These are phyloP conservation scores for Albizia julibrissin DNA, from an alignment of 306 rosid genomes.

Conservation along the genomic window DNA sequence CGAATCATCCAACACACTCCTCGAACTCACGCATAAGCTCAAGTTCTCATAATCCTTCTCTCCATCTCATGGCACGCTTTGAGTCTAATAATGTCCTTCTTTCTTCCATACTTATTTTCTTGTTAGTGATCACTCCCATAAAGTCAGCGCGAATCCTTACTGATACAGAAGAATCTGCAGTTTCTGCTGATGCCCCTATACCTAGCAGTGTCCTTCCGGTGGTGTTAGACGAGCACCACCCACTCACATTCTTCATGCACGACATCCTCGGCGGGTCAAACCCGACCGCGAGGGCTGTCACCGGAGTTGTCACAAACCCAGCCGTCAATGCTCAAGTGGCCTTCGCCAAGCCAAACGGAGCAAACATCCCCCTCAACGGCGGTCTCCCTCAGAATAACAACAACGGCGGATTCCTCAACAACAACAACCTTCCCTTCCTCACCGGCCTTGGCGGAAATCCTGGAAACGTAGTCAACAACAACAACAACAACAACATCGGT, in stretches of 20 bases:
- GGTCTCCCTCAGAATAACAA: slow-evolving; percentile 68
- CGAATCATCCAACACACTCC: not conserved
- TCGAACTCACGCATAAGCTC: not conserved
- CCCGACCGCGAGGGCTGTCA: slow-evolving; percentile 71
- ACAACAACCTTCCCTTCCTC: slow-evolving; percentile 87
- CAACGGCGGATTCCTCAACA: slow-evolving; percentile 70
- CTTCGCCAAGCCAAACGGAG: slow-evolving; percentile 88
- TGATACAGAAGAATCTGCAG: slow-evolving; percentile 26
- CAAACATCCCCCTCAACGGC: slow-evolving; percentile 56
- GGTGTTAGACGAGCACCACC: slow-evolving; percentile 28
- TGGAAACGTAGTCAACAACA: slow-evolving; percentile 50
- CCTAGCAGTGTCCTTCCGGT: not conserved
- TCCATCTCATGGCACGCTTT: slow-evolving; percentile 36
- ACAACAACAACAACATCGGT: slow-evolving; percentile 53
- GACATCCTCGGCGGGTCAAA: slow-evolving; percentile 80
- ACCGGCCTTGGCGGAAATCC: slow-evolving; percentile 72
- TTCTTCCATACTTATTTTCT: slow-evolving; percentile 32
- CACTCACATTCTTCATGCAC: slow-evolving; percentile 69
- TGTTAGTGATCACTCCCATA: slow-evolving; percentile 25
- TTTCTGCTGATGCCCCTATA: not conserved
- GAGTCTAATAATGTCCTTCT: not conserved
- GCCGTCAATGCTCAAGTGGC: slow-evolving; percentile 81
- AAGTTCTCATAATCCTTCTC: not conserved
- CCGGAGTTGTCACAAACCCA: slow-evolving; percentile 73
- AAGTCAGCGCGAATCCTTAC: slow-evolving; percentile 44